Conservation (phyloP, 192 early-diverging fungal genomes). For the Backusella tarrabulga region DNA sequence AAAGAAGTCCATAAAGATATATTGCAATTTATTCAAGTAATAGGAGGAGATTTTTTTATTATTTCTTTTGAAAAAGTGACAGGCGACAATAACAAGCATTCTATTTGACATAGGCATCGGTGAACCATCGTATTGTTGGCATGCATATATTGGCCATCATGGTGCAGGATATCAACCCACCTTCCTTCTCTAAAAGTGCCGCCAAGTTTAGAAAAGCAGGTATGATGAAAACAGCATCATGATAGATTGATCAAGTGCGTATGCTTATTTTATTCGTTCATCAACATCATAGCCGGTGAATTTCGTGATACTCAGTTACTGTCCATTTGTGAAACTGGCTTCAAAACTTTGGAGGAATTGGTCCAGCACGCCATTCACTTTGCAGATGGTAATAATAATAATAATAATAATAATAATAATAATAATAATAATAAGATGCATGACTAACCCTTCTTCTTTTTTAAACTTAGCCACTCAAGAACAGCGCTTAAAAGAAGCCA, state of each 20-base stretch:
- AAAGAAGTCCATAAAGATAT: conserved; percentile 49
- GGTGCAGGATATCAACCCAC: conserved; percentile 75
- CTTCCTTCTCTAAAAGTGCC: conserved; percentile 57
- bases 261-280: not conserved
- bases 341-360: conserved; percentile 42
- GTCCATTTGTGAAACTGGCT: conserved; percentile 30
- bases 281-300: conserved; percentile 34
- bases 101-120: conserved; percentile 40
- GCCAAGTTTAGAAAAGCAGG: conserved; percentile 71
- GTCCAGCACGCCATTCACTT: conserved; percentile 38
- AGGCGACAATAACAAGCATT: not conserved
- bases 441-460: not conserved
- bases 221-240: conserved; percentile 21
- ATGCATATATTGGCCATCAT: conserved; percentile 65
- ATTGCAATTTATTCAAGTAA: conserved; percentile 59
- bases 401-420: not conserved
- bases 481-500: conserved; percentile 42
- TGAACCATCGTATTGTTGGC: conserved; percentile 59
- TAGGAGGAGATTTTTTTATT: not conserved
- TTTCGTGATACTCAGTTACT: conserved; percentile 46
- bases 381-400: conserved; percentile 32
- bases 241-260: not conserved
- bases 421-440: not conserved
- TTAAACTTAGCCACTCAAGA: conserved; percentile 35
- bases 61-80: not conserved